Evolutionary conservation across 495 filamentous ascomycete species (phyloP).

Genomic region (Hypoxylon subgilvum): DNA sequence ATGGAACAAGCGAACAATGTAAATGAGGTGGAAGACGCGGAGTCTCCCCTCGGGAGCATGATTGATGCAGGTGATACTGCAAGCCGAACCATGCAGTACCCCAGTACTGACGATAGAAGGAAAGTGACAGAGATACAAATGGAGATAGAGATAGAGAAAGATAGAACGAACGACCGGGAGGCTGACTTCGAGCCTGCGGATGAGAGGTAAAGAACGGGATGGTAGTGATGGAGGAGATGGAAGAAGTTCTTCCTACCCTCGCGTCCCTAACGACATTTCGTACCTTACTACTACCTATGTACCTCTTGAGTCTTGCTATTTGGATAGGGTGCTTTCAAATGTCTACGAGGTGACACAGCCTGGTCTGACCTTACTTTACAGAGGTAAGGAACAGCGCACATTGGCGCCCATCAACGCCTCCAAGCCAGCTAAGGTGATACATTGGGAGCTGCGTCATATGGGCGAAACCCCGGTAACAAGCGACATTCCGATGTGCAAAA

Average conservation of each 20-base stretch:
- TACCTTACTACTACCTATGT: too few species aligned
- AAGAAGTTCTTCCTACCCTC: slow-evolving; percentile 6
- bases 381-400: slow-evolving; percentile 9
- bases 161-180: slow-evolving; percentile 17
- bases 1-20: slow-evolving; percentile 38
- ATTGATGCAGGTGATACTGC: slow-evolving; percentile 36
- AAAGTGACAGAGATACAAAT: slow-evolving; percentile 34
- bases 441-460: slow-evolving; percentile 39
- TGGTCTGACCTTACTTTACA: not conserved
- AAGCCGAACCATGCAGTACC: slow-evolving; percentile 29
- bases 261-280: slow-evolving; percentile 30
- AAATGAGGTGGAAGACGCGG: slow-evolving; percentile 29
- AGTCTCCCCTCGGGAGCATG: slow-evolving; percentile 37
- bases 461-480: slow-evolving; percentile 38
- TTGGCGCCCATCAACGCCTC: slow-evolving; percentile 1
- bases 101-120: slow-evolving; percentile 39
- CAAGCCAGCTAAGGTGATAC: slow-evolving; percentile 27
- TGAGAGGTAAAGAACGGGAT: slow-evolving; percentile 14
- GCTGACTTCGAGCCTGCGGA: slow-evolving; percentile 29
- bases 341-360: slow-evolving; percentile 37
- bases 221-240: slow-evolving; percentile 1
- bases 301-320: too few species aligned
- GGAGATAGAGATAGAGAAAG: slow-evolving; percentile 2
- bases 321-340: slow-evolving; percentile 28
- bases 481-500: slow-evolving; percentile 44